These are phyloP conservation scores for Nicotiana obtusifolia DNA, from an alignment of 257 asterid species.

Conservation along the genomic window DNA sequence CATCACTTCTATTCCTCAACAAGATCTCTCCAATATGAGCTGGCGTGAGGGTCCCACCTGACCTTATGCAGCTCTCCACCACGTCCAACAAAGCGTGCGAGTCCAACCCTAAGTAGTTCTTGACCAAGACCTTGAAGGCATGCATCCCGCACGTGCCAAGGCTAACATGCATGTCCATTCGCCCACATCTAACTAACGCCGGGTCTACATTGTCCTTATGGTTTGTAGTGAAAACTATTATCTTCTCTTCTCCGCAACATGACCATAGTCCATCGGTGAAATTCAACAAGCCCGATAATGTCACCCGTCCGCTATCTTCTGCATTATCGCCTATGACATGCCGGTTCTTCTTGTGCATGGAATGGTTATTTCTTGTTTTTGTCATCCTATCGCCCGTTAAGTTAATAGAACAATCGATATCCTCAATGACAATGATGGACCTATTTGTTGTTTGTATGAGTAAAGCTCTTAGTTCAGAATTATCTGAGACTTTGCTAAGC, in stretches of 20 bases:
- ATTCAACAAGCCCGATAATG: slow-evolving; percentile 47
- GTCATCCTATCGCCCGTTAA: slow-evolving; percentile 31
- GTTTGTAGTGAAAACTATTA: slow-evolving; percentile 39
- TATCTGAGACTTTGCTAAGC: slow-evolving; percentile 36
- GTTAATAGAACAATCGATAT: slow-evolving; percentile 51
- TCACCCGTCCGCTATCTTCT: slow-evolving; percentile 33
- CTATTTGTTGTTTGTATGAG: slow-evolving; percentile 43
- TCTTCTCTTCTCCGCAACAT: slow-evolving; percentile 38
- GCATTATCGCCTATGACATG: background rate
- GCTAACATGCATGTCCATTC: slow-evolving; percentile 62
- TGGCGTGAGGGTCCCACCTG: slow-evolving; percentile 48
- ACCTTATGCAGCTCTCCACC: slow-evolving; percentile 42
- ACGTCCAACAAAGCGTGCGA: slow-evolving; percentile 33
- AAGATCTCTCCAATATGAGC: slow-evolving; percentile 45
- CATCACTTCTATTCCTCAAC: slow-evolving; percentile 34
- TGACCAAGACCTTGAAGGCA: slow-evolving; percentile 42
- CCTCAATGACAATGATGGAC: slow-evolving; percentile 53
- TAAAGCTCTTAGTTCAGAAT: slow-evolving; percentile 43
- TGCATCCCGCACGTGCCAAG: slow-evolving; percentile 53
- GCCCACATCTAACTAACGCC: slow-evolving; percentile 49
- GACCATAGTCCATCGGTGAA: slow-evolving; percentile 54
- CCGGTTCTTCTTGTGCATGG: slow-evolving; percentile 1
- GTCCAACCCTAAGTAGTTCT: slow-evolving; percentile 45
- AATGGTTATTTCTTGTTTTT: slow-evolving; percentile 1
- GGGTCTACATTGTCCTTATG: slow-evolving; percentile 40